Conservation (phyloP, 495 filamentous ascomycete species). For the Hypoxylon perforatum region DNA sequence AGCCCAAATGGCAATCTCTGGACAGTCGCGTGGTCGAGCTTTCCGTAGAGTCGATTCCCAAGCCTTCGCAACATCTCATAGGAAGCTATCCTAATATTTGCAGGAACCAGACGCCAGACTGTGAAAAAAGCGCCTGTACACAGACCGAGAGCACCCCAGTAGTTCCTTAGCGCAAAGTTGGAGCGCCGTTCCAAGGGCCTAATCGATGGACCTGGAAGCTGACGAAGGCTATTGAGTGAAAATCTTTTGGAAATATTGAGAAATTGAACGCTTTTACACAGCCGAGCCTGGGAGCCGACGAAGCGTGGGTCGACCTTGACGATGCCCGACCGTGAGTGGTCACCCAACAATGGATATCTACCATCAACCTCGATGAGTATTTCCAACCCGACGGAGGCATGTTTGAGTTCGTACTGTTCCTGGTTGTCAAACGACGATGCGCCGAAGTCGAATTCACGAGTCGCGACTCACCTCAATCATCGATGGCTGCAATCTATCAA, state of each 20-base stretch:
- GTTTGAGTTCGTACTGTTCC: constrained; percentile 35
- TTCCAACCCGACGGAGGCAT: constrained; percentile 26
- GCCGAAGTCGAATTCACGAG: neutral
- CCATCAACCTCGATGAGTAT: constrained; percentile 36
- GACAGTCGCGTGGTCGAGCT: constrained; percentile 3
- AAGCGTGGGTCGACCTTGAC: constrained; percentile 40
- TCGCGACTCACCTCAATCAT: constrained; percentile 41
- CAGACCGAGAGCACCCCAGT: neutral
- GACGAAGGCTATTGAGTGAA: constrained; percentile 11
- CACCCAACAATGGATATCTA: constrained; percentile 38
- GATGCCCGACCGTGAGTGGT: constrained; percentile 41
- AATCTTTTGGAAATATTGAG: constrained; percentile 32
- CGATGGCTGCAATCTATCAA: constrained; percentile 38
- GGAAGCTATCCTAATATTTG: constrained; percentile 18
- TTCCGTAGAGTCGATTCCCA: constrained; percentile 39
- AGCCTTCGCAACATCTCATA: constrained; percentile 41
- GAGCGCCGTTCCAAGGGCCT: neutral
- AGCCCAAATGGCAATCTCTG: constrained; percentile 50
- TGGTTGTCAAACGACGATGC: constrained; percentile 1
- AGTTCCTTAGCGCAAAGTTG: constrained; percentile 2
- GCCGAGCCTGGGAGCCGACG: constrained; percentile 43
- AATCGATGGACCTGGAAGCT: neutral
- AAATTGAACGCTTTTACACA: constrained; percentile 39
- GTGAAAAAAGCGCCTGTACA: constrained; percentile 17
- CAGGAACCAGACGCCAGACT: constrained; percentile 38